Evolutionary conservation across 805 yeast genomes (phyloP).

Genomic region (Brettanomyces naardenensis): DNA sequence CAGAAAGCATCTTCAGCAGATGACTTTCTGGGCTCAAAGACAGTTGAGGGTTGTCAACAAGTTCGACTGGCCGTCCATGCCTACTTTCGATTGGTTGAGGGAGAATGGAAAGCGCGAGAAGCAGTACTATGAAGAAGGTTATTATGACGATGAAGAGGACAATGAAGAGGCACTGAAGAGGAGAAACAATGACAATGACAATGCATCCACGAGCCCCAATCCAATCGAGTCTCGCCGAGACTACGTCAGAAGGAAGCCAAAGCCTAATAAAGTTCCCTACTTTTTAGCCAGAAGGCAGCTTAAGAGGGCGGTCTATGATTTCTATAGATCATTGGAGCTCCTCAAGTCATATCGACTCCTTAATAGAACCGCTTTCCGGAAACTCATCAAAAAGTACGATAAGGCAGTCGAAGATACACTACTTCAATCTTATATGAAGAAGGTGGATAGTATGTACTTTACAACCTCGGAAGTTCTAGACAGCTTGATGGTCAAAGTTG

Average conservation of each 20-base stretch:
- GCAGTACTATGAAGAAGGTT: conserved; percentile 28
- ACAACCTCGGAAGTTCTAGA: conserved; percentile 61
- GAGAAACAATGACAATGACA: not conserved
- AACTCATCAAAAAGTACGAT: conserved; percentile 85
- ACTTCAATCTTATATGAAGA: conserved; percentile 44
- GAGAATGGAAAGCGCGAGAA: conserved; percentile 23
- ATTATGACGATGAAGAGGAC: conserved; percentile 13
- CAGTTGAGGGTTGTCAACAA: conserved; percentile 24
- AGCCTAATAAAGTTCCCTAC: conserved; percentile 38
- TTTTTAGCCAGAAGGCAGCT: conserved; percentile 58
- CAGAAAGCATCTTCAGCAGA: conserved; percentile 11
- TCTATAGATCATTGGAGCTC: conserved; percentile 64
- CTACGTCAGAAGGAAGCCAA: conserved; percentile 29
- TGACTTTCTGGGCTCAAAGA: conserved; percentile 17
- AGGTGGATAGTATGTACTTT: conserved; percentile 51
- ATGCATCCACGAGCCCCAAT: conserved; percentile 10
- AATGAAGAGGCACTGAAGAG: conserved; percentile 6
- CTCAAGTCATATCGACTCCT: conserved; percentile 62
- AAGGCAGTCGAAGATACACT: conserved; percentile 47
- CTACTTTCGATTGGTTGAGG: conserved; percentile 28
- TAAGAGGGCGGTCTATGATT: conserved; percentile 62
- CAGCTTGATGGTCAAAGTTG: conserved; percentile 51
- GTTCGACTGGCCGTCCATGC: conserved; percentile 35
- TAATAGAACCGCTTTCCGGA: conserved; percentile 84
- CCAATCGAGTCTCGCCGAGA: conserved; percentile 38